These are phyloP conservation scores for Diospyros lotus DNA, from an alignment of 148 eudicot species.

Conservation along the genomic window DNA sequence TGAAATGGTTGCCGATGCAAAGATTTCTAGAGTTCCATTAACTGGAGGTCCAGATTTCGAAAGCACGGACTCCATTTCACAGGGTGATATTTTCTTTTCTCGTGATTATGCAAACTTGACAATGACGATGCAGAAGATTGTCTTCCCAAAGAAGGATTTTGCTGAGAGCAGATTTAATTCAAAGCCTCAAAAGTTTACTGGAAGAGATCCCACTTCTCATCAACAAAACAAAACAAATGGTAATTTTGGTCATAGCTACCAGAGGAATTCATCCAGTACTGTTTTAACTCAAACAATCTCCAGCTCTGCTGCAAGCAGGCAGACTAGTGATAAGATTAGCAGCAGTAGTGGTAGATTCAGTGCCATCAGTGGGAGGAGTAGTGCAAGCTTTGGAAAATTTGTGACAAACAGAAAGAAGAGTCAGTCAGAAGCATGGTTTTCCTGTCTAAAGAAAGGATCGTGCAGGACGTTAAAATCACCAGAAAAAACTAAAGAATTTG, in stretches of 20 bases:
- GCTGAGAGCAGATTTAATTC: slow-evolving; percentile 8
- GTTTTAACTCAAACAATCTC: slow-evolving; percentile 17
- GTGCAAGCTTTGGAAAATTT: slow-evolving; percentile 23
- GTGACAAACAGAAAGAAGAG: slow-evolving; percentile 29
- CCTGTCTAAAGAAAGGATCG: slow-evolving; percentile 34
- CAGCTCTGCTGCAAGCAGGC: slow-evolving; percentile 33
- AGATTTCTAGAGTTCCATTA: slow-evolving; percentile 17
- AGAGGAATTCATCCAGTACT: slow-evolving; percentile 16
- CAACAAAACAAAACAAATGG: slow-evolving; percentile 11
- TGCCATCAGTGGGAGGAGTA: slow-evolving; percentile 24
- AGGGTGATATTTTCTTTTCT: slow-evolving; percentile 47
- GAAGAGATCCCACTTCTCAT: slow-evolving; percentile 4
- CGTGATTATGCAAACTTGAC: slow-evolving; percentile 18
- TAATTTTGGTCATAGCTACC: slow-evolving; percentile 3
- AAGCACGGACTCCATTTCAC: slow-evolving; percentile 43
- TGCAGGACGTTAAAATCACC: slow-evolving; percentile 32
- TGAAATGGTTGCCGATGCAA: slow-evolving; percentile 42
- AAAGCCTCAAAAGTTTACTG: slow-evolving; percentile 3
- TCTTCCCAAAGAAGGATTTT: slow-evolving; percentile 18
- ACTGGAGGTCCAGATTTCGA: slow-evolving; percentile 10
- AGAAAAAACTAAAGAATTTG: slow-evolving; percentile 25
- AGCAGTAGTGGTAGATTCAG: slow-evolving; percentile 23
- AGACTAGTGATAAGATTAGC: slow-evolving; percentile 17
- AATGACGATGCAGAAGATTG: slow-evolving; percentile 17
- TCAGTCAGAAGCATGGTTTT: slow-evolving; percentile 38